Evolutionary conservation across 352 stramenopile species (phyloP), one percentile per base, ranked within the genome.

Genomic region (Plasmopara viticola): DNA sequence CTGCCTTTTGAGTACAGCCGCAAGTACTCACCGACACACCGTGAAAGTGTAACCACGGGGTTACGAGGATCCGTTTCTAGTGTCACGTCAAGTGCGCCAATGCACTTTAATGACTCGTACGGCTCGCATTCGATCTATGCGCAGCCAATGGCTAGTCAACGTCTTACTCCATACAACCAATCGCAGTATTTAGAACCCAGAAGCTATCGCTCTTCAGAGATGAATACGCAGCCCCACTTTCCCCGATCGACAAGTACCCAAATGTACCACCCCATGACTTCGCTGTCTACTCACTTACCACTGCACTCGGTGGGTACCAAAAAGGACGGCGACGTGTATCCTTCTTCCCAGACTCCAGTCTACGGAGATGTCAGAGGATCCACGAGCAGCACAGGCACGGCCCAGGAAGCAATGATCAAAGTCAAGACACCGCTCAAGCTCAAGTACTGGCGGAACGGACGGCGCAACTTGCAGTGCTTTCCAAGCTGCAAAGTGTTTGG

Each of bases 391-490:
- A 45, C 57, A 3, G 66, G 68, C 15, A 67, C 80, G 5, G 56
- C 64, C 0, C 78, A 90, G 48, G 82, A 93, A 57, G 79, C 79
- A 13, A 82, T 93, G 71, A 90, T 93, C 74, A 90, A 90, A 61
- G 78, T 93, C 43, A 92, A 90, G 64, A 91, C 84, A 6, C 68
- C 72, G 29, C 59, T 95, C 13, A 90, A 92, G 56, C 70, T 73
- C 64, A 95, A 95, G 68, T 95, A 95, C 64, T 95, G 84, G 84
- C 73, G 85, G 44, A 95, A 95, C 52, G 85, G 85, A 18, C 80
- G 85, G n/a, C 85, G 85, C 48, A 95, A 95, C 53, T 62, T 95
- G 13, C 85, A 95, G 66, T 95, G 85, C 63, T 95, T 95, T 58
- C 85, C 85, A 29, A 82, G 70, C 6, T 95, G 85, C 60, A 91